Evolutionary conservation across 2,329 filamentous ascomycete species (phyloP), one percentile per base, ranked within the genome.

Genomic region (Fusarium annulatum): DNA sequence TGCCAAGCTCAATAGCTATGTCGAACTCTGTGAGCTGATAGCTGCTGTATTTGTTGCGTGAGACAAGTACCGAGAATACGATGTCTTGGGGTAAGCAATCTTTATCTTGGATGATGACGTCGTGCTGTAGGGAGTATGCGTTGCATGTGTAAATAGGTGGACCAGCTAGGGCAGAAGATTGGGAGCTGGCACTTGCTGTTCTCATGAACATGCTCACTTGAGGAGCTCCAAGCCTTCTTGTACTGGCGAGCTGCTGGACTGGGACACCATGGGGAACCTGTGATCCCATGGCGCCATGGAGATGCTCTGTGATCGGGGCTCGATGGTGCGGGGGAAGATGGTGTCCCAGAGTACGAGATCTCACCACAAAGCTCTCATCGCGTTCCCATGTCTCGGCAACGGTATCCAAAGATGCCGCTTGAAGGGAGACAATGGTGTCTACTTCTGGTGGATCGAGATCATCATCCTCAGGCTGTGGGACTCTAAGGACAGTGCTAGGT

Each of bases 391-490:
- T 16, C 6, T 42, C 21, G 6, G n/a, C 21, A 16, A 10, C 21
- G 6, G 21, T 2, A 7, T 23, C 21, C 7, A 23, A 10, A 1
- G 41, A 42, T 10, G 14, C 9, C 7, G 41, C 41, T 0, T n/a
- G 9, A 1, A 23, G n/a, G 4, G 21, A 10, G 1, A 42, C 14
- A 0, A 23, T 4, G 1, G 21, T 2, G 2, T 42, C 41, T 23
- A 1, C 9, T 0, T 23, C 41, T 42, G 3, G 14, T 23, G 9
- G 21, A 42, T 16, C 41, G 0, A 1, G 5, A 16, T 42, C 41
- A 23, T 3, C 9, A 23, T 15, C 21, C 5, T n/a, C 39, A n/a
- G 8, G 39, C 9, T 41, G 39, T 6, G 39, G 12, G 14, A 41
- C 39, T 2, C 39, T 5, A n/a, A 12, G 39, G n/a, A 41, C 39